Evolutionary conservation across 2,329 filamentous ascomycete species (phyloP).

Genomic region (Pleoardoris graminearum): DNA sequence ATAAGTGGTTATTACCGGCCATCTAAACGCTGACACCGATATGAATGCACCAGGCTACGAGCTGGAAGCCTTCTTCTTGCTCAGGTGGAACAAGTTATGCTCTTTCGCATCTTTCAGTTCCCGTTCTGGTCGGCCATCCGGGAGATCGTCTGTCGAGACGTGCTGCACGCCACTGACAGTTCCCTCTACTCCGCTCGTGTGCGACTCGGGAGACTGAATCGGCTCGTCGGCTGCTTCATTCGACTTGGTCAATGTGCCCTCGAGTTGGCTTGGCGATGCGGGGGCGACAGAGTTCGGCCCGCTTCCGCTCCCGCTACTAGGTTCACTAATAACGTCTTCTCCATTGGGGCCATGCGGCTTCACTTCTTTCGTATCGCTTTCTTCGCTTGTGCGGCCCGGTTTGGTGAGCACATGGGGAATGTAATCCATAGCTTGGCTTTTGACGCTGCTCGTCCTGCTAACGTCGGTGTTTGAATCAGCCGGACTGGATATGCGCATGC

Average conservation of each 20-base stretch:
- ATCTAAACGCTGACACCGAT: neutral
- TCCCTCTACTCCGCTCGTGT: conserved; percentile 22
- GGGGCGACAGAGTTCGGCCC: conserved; percentile 19
- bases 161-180: conserved; percentile 35
- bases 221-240: conserved; percentile 1
- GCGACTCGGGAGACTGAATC: conserved; percentile 26
- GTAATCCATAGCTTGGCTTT: conserved; percentile 44
- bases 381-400: conserved; percentile 33
- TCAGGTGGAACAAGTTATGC: conserved; percentile 38
- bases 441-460: conserved; percentile 73
- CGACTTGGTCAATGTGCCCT: conserved; percentile 16
- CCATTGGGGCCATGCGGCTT: conserved; percentile 44
- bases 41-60: conserved; percentile 13
- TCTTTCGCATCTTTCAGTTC: conserved; percentile 44
- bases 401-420: conserved; percentile 29
- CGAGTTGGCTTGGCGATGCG: conserved; percentile 21
- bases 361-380: conserved; percentile 46
- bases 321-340: conserved; percentile 36
- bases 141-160: conserved; percentile 47
- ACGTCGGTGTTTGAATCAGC: conserved; percentile 62
- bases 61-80: conserved; percentile 19
- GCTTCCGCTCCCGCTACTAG: conserved; percentile 25
- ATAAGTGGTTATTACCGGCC: neutral
- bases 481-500: conserved; percentile 66
- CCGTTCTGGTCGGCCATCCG: conserved; percentile 47